Evolutionary conservation across 2,329 filamentous ascomycete species (phyloP), one percentile per base, ranked within the genome.

Genomic region (Lithohypha guttulata): DNA sequence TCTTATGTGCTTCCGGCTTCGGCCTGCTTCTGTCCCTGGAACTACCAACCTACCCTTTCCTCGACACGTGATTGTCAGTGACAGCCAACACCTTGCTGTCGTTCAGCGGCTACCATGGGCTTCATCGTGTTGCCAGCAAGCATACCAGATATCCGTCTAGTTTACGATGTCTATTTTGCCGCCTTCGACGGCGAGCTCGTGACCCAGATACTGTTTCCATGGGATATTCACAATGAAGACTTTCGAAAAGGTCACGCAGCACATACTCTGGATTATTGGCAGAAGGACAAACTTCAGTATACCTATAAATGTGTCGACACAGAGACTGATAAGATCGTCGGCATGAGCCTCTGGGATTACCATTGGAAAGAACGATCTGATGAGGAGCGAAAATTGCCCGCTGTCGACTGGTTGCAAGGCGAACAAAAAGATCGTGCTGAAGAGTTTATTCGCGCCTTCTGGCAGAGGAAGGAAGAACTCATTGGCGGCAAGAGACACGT

Each of bases 261-360:
- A 2, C 63, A 60, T 14, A 67, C 63, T 1, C 47, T 64, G 10
- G 55, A 64, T 36, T 59, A 53, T 27, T 59, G 56, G 58, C 52
- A 59, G n/a, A 58, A 53, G 9, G 59, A 53, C 42, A 42, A 23
- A 13, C 23, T 54, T 13, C 66, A 70, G 44, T 68, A 69, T 52
- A 70, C 66, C 1, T 56, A 60, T 43, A 70, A 70, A 53, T 66
- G 62, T 36, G 55, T 69, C 18, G 65, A 70, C 45, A 59, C 56
- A 4, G 55, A 56, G 3, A 64, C 58, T 1, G 60, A 60, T n/a
- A 56, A 62, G 17, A 62, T 68, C 28, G 56, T 68, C 13, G 68
- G 66, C 36, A 69, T 71, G 64, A 62, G 57, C 2, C 55, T 70
- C 8, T 61, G 58, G 42, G 66, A 71, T 42, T 53, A 63, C 3